Percentiles rank a stretch among this genome's conserved stretches.
phyloP scores from a whole-genome alignment of 441 rosid genomes.

The Aleurites moluccanus region DNA sequence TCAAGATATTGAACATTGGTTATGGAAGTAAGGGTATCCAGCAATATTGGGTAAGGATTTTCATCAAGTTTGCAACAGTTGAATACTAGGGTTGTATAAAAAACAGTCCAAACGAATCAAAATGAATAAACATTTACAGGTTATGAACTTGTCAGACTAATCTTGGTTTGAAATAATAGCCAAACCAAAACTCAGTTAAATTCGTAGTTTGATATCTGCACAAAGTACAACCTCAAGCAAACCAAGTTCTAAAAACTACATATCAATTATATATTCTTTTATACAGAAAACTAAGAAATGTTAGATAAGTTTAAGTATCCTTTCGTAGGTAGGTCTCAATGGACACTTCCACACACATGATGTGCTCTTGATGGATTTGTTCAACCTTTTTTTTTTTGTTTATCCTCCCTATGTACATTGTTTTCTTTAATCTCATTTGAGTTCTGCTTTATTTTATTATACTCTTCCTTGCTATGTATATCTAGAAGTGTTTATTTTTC shows the following conservation, averaged over 20 bases:
- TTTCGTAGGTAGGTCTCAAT: neutral
- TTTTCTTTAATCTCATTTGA: neutral
- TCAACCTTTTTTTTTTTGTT: neutral
- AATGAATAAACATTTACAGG: too few relatives aligned
- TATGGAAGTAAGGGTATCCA: slow-evolving; percentile 3
- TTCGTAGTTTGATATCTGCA: neutral
- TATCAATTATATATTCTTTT: neutral
- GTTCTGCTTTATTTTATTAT: neutral
- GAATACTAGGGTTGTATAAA: neutral
- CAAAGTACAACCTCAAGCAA: neutral
- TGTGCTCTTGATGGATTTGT: neutral
- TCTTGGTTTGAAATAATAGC: neutral
- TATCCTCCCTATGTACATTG: neutral
- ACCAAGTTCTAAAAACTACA: neutral
- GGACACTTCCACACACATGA: neutral
- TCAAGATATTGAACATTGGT: neutral
- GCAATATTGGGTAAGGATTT: neutral
- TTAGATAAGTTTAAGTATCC: neutral
- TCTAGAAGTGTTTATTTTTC: neutral
- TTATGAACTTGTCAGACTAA: neutral
- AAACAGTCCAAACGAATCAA: neutral
- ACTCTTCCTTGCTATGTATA: neutral
- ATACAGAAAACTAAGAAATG: neutral
- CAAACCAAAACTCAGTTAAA: neutral
- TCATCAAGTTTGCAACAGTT: too few relatives aligned